Evolutionary conservation across 2,329 filamentous ascomycete genomes (phyloP).

Genomic region (Talaromyces sp.): DNA sequence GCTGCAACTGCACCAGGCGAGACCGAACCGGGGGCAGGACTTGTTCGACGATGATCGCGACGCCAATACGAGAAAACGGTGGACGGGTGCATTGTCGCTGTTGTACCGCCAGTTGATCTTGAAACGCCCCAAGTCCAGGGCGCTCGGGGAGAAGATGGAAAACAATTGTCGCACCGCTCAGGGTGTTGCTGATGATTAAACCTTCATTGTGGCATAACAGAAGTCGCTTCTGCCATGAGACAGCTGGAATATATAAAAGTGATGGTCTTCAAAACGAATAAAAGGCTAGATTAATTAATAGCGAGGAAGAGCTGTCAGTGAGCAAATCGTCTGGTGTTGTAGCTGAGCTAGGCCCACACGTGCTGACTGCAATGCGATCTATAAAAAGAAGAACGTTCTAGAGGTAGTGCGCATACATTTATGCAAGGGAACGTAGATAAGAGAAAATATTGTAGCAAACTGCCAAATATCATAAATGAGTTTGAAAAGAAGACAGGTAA

Average conservation of each 20-base stretch:
- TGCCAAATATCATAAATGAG: background rate
- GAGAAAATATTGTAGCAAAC: background rate
- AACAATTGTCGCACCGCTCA: background rate
- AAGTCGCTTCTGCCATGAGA: background rate
- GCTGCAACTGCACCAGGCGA: constrained; percentile 18
- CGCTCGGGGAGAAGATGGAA: background rate
- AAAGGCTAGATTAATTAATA: background rate
- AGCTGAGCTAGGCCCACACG: constrained; percentile 4
- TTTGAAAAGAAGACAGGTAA: background rate
- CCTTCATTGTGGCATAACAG: background rate
- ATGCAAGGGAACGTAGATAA: background rate
- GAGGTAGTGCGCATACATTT: background rate
- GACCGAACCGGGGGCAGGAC: constrained; percentile 31
- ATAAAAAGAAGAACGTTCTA: background rate
- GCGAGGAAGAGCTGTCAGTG: background rate
- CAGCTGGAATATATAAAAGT: constrained; percentile 1
- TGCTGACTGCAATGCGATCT: constrained; percentile 2
- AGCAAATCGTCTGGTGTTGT: background rate
- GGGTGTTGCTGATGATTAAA: background rate
- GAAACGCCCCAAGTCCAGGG: background rate
- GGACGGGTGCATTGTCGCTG: constrained; percentile 34
- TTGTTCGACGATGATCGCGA: constrained; percentile 39
- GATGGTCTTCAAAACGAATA: background rate
- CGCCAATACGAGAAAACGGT: constrained; percentile 44
- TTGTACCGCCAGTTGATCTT: background rate